These are phyloP conservation scores for Piloderma croceum DNA, from an alignment of 768 basidiomycete genomes.

Conservation along the genomic window DNA sequence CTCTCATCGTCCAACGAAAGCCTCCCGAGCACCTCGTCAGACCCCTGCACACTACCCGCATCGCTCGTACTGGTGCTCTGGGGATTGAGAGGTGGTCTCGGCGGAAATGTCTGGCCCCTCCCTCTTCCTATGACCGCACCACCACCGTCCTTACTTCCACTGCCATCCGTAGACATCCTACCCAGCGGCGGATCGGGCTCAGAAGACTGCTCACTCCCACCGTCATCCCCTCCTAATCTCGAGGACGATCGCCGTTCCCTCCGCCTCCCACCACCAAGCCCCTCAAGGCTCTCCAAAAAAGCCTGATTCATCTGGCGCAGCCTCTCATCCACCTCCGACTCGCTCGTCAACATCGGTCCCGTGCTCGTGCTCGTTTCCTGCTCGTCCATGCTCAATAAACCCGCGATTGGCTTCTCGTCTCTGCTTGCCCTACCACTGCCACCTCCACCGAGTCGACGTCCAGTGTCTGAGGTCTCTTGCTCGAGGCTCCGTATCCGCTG, in stretches of 20 bases:
- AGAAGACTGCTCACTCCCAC: too few species aligned
- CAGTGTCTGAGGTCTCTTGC: neutral
- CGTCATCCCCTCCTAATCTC: too few species aligned
- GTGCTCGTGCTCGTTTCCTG: slow-evolving; percentile 3
- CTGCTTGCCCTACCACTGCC: slow-evolving; percentile 10
- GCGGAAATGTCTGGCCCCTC: too few species aligned
- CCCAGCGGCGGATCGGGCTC: too few species aligned
- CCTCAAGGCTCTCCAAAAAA: slow-evolving; percentile 60
- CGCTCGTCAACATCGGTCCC: slow-evolving; percentile 59
- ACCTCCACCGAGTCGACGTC: neutral
- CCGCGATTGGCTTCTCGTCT: slow-evolving; percentile 5
- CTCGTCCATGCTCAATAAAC: too few species aligned
- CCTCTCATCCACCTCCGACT: slow-evolving; percentile 59
- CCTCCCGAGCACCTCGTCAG: slow-evolving; percentile 51
- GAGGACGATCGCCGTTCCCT: slow-evolving; percentile 14
- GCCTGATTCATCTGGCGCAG: slow-evolving; percentile 61
- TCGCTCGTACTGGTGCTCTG: neutral
- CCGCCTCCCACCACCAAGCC: slow-evolving; percentile 38
- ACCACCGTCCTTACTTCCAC: too few species aligned
- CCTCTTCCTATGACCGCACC: neutral
- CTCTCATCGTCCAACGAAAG: slow-evolving; percentile 37
- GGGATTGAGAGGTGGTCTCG: neutral
- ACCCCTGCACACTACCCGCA: slow-evolving; percentile 26
- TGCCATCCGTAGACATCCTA: too few species aligned
- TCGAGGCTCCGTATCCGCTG: slow-evolving; percentile 6